These are phyloP conservation scores for Anthracocystis setariae DNA, from an alignment of 1,284 basidiomycete species.

Conservation along the genomic window DNA sequence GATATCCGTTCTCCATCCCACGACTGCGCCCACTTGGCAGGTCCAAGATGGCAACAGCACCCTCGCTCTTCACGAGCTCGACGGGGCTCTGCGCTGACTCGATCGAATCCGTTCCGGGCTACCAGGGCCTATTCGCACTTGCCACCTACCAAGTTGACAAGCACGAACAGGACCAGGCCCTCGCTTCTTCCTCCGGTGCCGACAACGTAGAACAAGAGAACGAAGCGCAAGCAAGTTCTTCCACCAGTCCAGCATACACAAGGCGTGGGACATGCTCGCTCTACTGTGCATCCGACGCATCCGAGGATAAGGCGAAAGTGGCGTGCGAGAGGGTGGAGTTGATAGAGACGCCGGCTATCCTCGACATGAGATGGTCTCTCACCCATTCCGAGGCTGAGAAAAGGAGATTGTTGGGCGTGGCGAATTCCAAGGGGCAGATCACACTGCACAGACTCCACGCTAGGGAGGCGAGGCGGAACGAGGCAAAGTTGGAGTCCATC, in stretches of 20 bases:
- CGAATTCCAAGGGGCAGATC: slow-evolving; percentile 52
- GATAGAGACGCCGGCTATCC: slow-evolving; percentile 56
- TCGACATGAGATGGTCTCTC: slow-evolving; percentile 66
- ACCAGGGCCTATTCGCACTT: slow-evolving; percentile 56
- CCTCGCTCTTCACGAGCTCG: slow-evolving; percentile 49
- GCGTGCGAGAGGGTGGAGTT: slow-evolving; percentile 20
- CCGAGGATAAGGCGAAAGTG: slow-evolving; percentile 11
- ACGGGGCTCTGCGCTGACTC: slow-evolving; percentile 64
- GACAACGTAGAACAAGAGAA: slow-evolving; percentile 10
- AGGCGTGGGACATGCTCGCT: slow-evolving; percentile 53
- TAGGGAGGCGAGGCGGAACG: not conserved
- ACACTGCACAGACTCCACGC: slow-evolving; percentile 30
- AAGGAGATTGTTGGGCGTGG: slow-evolving; percentile 45
- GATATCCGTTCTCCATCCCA: not conserved
- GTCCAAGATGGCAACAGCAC: slow-evolving; percentile 7
- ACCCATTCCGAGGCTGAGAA: not conserved
- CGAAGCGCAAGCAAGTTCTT: slow-evolving; percentile 3
- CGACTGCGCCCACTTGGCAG: not conserved
- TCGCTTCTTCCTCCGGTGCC: slow-evolving; percentile 8
- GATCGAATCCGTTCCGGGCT: slow-evolving; percentile 58
- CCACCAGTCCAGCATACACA: slow-evolving; percentile 48
- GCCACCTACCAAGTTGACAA: slow-evolving; percentile 67
- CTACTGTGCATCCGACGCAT: slow-evolving; percentile 10
- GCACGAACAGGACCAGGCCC: slow-evolving; percentile 33
- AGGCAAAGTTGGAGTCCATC: slow-evolving; percentile 16